Base-by-base conservation (phyloP, 2,329 filamentous ascomycete genomes). In the Trichoderma arundinaceum region DNA sequence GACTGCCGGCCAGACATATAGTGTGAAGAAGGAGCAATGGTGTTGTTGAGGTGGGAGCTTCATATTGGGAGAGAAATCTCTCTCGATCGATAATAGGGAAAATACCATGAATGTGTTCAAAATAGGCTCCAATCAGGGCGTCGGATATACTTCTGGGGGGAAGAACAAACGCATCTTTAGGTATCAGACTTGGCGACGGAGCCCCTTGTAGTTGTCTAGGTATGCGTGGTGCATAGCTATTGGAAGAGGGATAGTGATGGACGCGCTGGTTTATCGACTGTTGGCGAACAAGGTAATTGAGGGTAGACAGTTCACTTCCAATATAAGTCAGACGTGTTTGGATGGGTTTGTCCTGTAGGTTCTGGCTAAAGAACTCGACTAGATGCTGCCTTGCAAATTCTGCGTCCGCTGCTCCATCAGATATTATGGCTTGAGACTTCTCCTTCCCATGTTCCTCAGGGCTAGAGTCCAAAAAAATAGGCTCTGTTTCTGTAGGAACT, bases 111-210 rank as follows among this genome's bases (percentile, higher is more conserved):
- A 49, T 5, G 17, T 49, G 46, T 32, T 49, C 19, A 32, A 49
- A 49, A 9, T 49, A 49, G 12, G 46, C 22, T 9, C 22, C 46
- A 32, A 49, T 49, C 3, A 49, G 7, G 9, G 32, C 5, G 15
- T 49, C 46, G 22, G 46, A 49, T 6, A 49, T 9, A 32, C 7
- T 15, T 1, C 13, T 49, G 1, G 46, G 46, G 28, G 46, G 46
- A 15, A 49, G 46, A 32, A 49, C 46, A 28, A 49, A 49, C 7
- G 46, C 46, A 49, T 49, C 46, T 49, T n/a, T 49, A 3, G 46
- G 46, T 28, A 49, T 49, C 7, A 52, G 15, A 19, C 32, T 52
- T 0, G 48, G 48, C 82, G 79, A 17, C 78, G 77, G 67, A 83
- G 33, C 8, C 13, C 48, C 28, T 33, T 52, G 28, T n/a, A 52